Conservation (phyloP, 1,284 basidiomycete genomes). For the Malassezia yamatoensis region DNA sequence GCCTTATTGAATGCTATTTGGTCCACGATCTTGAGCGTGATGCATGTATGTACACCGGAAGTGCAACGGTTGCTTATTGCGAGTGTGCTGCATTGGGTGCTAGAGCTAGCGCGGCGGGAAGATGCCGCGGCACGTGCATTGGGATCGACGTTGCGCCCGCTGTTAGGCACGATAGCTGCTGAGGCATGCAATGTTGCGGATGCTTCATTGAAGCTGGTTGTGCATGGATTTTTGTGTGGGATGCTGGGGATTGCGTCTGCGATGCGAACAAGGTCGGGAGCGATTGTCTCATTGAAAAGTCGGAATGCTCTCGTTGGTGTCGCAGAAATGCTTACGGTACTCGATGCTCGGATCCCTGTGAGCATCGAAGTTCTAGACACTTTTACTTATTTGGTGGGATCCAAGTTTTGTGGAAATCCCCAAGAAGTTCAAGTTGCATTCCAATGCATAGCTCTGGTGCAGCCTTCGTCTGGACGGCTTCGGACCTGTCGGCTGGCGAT, state of each 20-base stretch:
- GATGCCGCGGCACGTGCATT: conserved; percentile 30
- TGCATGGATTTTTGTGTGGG: conserved; percentile 76
- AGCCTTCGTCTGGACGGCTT: conserved; percentile 52
- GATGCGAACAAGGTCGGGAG: conserved; percentile 62
- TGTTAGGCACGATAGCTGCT: conserved; percentile 28
- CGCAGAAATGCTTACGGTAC: neutral
- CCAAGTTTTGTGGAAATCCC: conserved; percentile 9
- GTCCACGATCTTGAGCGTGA: conserved; percentile 59
- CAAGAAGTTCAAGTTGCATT: conserved; percentile 63
- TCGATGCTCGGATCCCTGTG: conserved; percentile 8
- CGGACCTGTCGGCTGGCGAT: conserved; percentile 61
- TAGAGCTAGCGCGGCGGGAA: conserved; percentile 53
- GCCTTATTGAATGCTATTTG: conserved; percentile 63
- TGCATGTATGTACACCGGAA: conserved; percentile 55
- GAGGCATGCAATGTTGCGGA: conserved; percentile 33
- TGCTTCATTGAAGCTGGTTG: conserved; percentile 50
- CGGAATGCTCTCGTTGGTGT: neutral
- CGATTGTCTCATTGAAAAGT: conserved; percentile 44
- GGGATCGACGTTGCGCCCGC: conserved; percentile 26
- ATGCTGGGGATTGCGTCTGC: conserved; percentile 79
- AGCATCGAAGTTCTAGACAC: conserved; percentile 8
- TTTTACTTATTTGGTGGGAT: conserved; percentile 8
- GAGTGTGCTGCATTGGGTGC: conserved; percentile 69
- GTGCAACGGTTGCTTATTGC: conserved; percentile 65
- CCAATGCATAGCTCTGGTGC: conserved; percentile 68